A percentile compares a stretch with the other conserved stretches of the same genome.
Conservation (phyloP, 2,329 filamentous ascomycete species). For the Fusarium sp. region DNA sequence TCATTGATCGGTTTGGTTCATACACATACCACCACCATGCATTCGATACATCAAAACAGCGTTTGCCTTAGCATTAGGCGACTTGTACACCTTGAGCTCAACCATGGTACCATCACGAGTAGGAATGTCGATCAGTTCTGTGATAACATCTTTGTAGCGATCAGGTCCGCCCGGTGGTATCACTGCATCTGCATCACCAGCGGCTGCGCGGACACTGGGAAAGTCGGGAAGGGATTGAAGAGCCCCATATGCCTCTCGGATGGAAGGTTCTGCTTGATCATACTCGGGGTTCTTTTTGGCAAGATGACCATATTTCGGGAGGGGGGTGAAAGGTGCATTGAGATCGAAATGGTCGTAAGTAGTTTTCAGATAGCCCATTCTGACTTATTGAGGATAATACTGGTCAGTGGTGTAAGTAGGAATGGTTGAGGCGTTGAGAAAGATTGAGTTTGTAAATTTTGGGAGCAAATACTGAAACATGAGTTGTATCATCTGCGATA, state of each 20-base stretch:
- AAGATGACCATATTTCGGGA: conserved; percentile 38
- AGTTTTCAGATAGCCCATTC: conserved; percentile 25
- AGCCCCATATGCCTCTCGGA: not conserved
- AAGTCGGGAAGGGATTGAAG: conserved; percentile 1
- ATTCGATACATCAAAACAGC: conserved; percentile 42
- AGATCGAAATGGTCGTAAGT: conserved; percentile 24
- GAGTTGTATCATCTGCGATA: not conserved
- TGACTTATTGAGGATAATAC: not conserved
- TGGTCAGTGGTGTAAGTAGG: not conserved
- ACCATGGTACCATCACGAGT: conserved; percentile 32
- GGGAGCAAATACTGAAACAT: no score
- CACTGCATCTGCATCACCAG: conserved; percentile 29
- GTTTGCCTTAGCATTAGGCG: not conserved
- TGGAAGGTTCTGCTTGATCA: not conserved
- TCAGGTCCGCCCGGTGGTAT: conserved; percentile 37
- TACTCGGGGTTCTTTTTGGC: conserved; percentile 25
- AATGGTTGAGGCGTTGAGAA: not conserved
- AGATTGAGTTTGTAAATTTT: not conserved
- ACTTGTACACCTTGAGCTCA: conserved; percentile 40
- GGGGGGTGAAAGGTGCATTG: conserved; percentile 15
- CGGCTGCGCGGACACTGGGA: not conserved
- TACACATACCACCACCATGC: conserved; percentile 41
- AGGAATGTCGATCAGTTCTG: conserved; percentile 25
- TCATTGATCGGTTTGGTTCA: not conserved
- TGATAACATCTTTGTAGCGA: conserved; percentile 21